Evolutionary conservation across 192 early-diverging fungal genomes (phyloP), one percentile per base, ranked within the genome.

Genomic region (Umbelopsis ramanniana): DNA sequence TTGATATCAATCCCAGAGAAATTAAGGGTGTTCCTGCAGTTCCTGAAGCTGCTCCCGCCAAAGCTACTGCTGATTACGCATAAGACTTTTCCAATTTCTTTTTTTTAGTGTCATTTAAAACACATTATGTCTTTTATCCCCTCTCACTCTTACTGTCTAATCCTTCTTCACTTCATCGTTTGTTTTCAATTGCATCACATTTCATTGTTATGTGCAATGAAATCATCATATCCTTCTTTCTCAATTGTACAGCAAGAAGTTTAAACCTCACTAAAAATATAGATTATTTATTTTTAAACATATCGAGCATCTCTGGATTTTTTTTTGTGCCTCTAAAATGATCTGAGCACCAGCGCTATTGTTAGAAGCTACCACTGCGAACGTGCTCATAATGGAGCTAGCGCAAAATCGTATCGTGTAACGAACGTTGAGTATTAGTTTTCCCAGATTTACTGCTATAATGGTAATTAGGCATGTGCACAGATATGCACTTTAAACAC

Each of bases 1-100:
- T 23, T 37, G 38, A 69, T 53, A 71, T 71, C 69, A 54, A 24
- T 6, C 57, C 57, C 19, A 63, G 57, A 37, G 57, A 63, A 37
- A 37, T 63, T 29, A 63, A 63, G 14, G 57, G 29, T 29, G 29
- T 29, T 29, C 29, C 29, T 2, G 29, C 23, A 14, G 54, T 57
- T 29, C 23, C 54, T 57, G 21, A n/a, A n/a, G n/a, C n/a, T n/a
- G n/a, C n/a, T n/a, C n/a, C 33, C 6, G 33, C 21, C 12, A 14
- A 26, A 2, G 7, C 23, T 29, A 6, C 26, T 35, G 26, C 26
- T 37, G 33, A 14, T 8, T 17, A 63, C 11, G 33, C 29, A 17
- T 37, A 63, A 63, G 19, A 50, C 10, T 10, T 50, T 37, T 57
- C 6, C 57, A 15, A 6, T 8, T 29, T 0, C 57, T 19, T 63